Evolutionary conservation across 768 basidiomycete genomes (phyloP).

Genomic region (Suillus clintonianus): DNA sequence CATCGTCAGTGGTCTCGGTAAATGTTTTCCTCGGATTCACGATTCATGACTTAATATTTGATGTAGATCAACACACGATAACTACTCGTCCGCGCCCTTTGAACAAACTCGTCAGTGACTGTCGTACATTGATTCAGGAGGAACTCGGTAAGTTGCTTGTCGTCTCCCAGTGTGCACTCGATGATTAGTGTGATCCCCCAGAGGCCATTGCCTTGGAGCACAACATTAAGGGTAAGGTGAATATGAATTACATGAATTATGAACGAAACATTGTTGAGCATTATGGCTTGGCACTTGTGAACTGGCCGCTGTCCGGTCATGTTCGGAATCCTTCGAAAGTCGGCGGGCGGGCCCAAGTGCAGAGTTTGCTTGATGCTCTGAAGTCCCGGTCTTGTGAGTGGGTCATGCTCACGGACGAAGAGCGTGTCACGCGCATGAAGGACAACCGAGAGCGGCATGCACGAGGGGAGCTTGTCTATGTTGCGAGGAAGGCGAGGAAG

Average conservation of each 20-base stretch:
- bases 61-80: not conserved
- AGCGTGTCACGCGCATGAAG: not conserved
- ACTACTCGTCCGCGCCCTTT: not conserved
- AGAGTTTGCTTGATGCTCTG: constrained; percentile 4
- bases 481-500: too few species aligned
- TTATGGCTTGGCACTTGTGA: not conserved
- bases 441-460: too few species aligned
- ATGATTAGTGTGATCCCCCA: too few species aligned
- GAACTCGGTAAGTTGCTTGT: not conserved
- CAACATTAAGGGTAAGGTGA: not conserved
- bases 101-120: constrained; percentile 8
- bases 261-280: constrained; percentile 6
- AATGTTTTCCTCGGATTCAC: too few species aligned
- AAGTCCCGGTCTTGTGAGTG: not conserved
- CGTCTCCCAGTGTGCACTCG: too few species aligned
- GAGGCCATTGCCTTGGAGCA: not conserved
- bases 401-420: not conserved
- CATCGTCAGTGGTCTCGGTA: constrained; percentile 5
- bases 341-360: not conserved
- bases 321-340: not conserved
- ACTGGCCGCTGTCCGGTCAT: too few species aligned
- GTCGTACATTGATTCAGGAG: constrained; percentile 6
- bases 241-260: constrained; percentile 12
- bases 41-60: too few species aligned
- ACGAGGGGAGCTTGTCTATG: too few species aligned